Conservation (phyloP, 208 protist genomes). For the Lotmaria passim region DNA sequence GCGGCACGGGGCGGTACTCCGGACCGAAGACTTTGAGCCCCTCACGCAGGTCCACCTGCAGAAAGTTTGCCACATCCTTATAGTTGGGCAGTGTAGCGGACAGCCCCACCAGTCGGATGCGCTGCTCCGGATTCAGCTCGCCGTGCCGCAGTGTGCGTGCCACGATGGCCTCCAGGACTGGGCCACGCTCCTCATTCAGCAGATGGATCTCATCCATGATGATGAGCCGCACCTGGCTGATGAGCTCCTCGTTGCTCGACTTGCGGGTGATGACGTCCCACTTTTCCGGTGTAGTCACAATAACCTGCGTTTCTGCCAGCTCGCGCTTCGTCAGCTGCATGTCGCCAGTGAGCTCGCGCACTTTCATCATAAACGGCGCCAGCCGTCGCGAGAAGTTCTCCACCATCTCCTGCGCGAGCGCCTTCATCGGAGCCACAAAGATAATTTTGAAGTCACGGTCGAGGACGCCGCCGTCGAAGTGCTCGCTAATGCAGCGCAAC, state of each 20-base stretch:
- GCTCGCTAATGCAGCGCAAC: slow-evolving; percentile 93
- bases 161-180: slow-evolving; percentile 98
- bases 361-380: slow-evolving; percentile 88
- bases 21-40: slow-evolving; percentile 97
- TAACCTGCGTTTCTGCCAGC: slow-evolving; percentile 97
- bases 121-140: slow-evolving; percentile 89
- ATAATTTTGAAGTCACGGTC: slow-evolving; percentile 98
- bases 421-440: slow-evolving; percentile 99
- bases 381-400: slow-evolving; percentile 95
- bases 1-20: slow-evolving; percentile 97
- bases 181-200: slow-evolving; percentile 98
- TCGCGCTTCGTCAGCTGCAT: slow-evolving; percentile 99
- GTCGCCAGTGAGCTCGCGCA: slow-evolving; percentile 99
- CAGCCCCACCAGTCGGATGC: slow-evolving; percentile 96
- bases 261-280: slow-evolving; percentile 99
- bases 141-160: slow-evolving; percentile 95
- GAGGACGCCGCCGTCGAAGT: slow-evolving; percentile 86
- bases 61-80: slow-evolving; percentile 98
- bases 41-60: slow-evolving; percentile 91
- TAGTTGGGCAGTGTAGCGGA: slow-evolving; percentile 99
- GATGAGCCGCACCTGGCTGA: slow-evolving; percentile 91
- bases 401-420: slow-evolving; percentile 98
- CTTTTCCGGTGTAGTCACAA: slow-evolving; percentile 99
- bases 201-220: slow-evolving; percentile 99
- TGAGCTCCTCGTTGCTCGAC: slow-evolving; percentile 94